Base-by-base conservation (phyloP, 2,329 filamentous ascomycete genomes). In the Hymenoscyphus occultus region DNA sequence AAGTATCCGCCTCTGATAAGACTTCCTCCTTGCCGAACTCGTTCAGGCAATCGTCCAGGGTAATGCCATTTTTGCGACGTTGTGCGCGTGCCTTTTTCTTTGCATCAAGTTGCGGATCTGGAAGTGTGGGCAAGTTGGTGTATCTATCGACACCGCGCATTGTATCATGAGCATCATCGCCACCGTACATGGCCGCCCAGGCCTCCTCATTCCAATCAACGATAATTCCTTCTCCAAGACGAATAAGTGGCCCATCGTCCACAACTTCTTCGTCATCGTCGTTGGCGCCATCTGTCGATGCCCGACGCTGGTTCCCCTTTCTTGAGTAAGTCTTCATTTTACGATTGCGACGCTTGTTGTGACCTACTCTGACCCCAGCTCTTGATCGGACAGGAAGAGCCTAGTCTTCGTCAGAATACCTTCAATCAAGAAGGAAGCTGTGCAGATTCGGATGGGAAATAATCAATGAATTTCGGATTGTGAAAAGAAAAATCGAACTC, bases 1-100 rank as follows among this genome's bases (percentile, higher is more conserved):
- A 99, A 66, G 92, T 94, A 76, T 99, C 96, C 74, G 96, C 91
- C 76, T 97, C 92, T 0, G 94, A 97, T 4, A 99, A 81, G 14
- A 97, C 88, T 78, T 99, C 95, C 66, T 93, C 91, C 75, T 94
- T 94, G 74, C 95, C 92, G 71, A 97, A 98, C 77, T 98, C 95
- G 65, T 93, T 90, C 63, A 99, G 85, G 75, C 95, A 99, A 71
- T 97, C 93, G 28, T 95, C 90, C 4, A 99, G 83, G 0, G 88
- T 89, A 69, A 97, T 89, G 35, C 95, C 95, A 62, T 87, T 83
- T 77, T 89, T 90, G 72, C 83, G 84, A 7, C 92, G 89, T 65
- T 80, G 81, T 59, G 82, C 81, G 45, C 93, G 89, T 62, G 82
- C 83, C 64, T 84, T 82, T 71, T 86, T 85, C 72, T 84, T 87